Evolutionary conservation across 2,329 filamentous ascomycete genomes (phyloP), one percentile per base, ranked within the genome.

Genomic region (Fusarium xyrophilum): DNA sequence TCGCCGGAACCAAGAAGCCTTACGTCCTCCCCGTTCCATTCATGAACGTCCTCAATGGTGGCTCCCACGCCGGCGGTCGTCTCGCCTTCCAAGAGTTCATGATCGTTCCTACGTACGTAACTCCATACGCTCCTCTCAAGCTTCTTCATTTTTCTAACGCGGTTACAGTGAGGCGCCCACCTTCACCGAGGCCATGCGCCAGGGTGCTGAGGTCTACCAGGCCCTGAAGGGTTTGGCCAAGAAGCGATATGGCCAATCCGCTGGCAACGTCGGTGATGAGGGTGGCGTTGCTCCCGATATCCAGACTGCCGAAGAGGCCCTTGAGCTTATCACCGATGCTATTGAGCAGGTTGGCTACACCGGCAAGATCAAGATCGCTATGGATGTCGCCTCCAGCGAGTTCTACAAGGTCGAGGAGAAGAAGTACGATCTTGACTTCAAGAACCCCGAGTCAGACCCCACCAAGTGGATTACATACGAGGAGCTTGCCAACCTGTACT

Each of bases 351-450:
- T 95, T 73, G 96, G 96, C 74, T 98, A 99, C 88, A 93, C 91
- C 63, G 96, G 95, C 82, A 86, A 96, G 88, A 90, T 99, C 82
- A 93, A 97, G 83, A 99, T 99, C 77, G 96, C 96, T 80, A 97
- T 99, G 93, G 96, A 99, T 79, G 95, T 98, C 80, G 96, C 96
- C 73, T 97, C 96, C 72, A 97, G 92, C 86, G 96, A 99, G 84
- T 99, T 99, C 89, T 99, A 99, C 91, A 98, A 98, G 87, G 83
- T 86, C 77, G 93, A 96, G 54, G 95, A 85, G 81, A 97, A 98
- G 92, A 98, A 98, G 88, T 99, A 99, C 89, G 96, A 99, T 80
- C 88, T 99, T 72, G 96, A 98, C 91, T 99, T 98, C 93, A 98
- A 99, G 93, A 99, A 99, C 90, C 95, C 96, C 78, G 91, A 98